Evolutionary conservation across 2,329 filamentous ascomycete species (phyloP).

Genomic region (Colletotrichum eremochloae): DNA sequence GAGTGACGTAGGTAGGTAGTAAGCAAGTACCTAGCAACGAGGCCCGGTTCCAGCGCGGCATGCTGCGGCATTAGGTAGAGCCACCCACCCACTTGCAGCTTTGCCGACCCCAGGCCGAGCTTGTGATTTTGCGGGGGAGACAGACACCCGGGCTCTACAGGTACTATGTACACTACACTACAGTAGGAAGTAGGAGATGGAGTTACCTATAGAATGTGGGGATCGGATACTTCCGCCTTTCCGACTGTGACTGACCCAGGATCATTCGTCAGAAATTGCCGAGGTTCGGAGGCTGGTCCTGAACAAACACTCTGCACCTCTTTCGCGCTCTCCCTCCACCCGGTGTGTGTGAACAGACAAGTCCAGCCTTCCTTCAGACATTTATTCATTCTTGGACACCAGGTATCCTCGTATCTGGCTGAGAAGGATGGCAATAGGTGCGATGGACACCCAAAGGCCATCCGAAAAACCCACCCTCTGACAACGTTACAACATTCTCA

Average conservation of each 20-base stretch:
- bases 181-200: too few relatives aligned
- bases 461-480: background rate
- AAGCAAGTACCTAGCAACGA: background rate
- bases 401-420: background rate
- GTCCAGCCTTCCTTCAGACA: background rate
- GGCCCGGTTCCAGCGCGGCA: constrained; percentile 13
- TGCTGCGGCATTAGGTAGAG: constrained; percentile 8
- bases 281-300: constrained; percentile 41
- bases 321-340: background rate
- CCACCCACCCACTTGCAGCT: constrained; percentile 39
- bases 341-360: background rate
- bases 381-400: too few relatives aligned
- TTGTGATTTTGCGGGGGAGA: constrained; percentile 69
- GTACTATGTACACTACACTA: too few relatives aligned
- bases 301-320: background rate
- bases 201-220: constrained; percentile 2
- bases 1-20: constrained; percentile 20
- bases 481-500: background rate
- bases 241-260: constrained; percentile 15
- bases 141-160: constrained; percentile 3
- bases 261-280: constrained; percentile 40
- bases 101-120: constrained; percentile 68
- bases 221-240: constrained; percentile 33
- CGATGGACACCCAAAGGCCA: too few relatives aligned
- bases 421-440: background rate